Conservation (phyloP, 2,329 filamentous ascomycete genomes). For the Exophiala lecanii-corni region DNA sequence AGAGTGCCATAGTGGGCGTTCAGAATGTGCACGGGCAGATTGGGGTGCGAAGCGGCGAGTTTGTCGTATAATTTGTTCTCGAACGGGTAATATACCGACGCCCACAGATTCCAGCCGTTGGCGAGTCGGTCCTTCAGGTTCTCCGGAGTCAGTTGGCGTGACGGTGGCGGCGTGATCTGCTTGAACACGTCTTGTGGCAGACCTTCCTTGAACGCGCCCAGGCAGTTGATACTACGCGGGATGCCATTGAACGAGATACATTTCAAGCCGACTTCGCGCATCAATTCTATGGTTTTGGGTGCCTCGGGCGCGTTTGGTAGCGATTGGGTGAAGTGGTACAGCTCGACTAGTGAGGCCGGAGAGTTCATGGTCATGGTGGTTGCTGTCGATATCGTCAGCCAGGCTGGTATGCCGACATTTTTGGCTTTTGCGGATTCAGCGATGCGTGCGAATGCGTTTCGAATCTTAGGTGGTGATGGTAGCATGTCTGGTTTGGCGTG, state of each 20-base stretch:
- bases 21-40: conserved; percentile 75
- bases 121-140: conserved; percentile 53
- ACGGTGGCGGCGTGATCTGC: conserved; percentile 53
- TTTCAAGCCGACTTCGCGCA: conserved; percentile 45
- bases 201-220: conserved; percentile 63
- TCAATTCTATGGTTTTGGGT: conserved; percentile 35
- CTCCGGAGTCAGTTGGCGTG: conserved; percentile 48
- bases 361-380: conserved; percentile 85
- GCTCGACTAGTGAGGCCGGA: conserved; percentile 55
- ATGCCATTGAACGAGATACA: conserved; percentile 53
- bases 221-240: conserved; percentile 76
- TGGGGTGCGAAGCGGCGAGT: conserved; percentile 71
- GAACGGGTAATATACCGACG: conserved; percentile 71
- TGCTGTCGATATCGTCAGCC: conserved; percentile 69
- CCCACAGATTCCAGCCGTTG: conserved; percentile 66
- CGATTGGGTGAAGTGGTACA: conserved; percentile 57
- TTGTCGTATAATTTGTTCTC: conserved; percentile 66
- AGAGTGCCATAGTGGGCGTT: conserved; percentile 68
- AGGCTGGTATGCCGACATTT: conserved; percentile 59
- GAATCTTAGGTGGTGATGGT: conserved; percentile 59
- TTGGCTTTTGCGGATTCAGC: conserved; percentile 58
- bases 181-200: conserved; percentile 55
- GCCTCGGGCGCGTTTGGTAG: conserved; percentile 31
- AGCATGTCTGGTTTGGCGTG: conserved; percentile 62
- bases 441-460: conserved; percentile 60